These are phyloP conservation scores for Penicillium olsonii DNA, from an alignment of 2,329 filamentous ascomycete genomes.

Conservation along the genomic window DNA sequence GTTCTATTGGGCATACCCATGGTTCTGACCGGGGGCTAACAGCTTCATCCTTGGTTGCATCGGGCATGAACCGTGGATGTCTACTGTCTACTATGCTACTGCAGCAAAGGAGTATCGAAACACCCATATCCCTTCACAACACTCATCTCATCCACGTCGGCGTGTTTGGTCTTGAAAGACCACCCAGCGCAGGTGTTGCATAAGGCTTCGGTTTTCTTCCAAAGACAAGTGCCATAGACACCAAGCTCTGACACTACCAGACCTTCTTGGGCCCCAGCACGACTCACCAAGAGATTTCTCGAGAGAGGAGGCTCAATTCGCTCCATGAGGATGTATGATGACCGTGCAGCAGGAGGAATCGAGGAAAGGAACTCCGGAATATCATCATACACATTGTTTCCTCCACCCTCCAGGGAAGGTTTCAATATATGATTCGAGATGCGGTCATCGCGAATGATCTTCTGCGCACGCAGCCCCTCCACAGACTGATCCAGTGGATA, in stretches of 20 bases:
- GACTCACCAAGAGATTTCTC: constrained; percentile 37
- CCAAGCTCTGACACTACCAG: constrained; percentile 48
- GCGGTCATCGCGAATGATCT: constrained; percentile 24
- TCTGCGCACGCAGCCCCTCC: constrained; percentile 28
- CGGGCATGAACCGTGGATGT: too few species aligned
- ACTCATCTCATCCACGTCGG: constrained; percentile 47
- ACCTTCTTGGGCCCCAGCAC: constrained; percentile 34
- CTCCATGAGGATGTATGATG: constrained; percentile 44
- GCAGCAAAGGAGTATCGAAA: constrained; percentile 46
- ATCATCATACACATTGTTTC: constrained; percentile 44
- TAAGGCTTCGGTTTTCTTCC: constrained; percentile 32
- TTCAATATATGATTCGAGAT: constrained; percentile 43
- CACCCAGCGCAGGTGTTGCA: constrained; percentile 40
- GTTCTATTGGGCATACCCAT: too few species aligned
- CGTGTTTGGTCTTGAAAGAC: constrained; percentile 49
- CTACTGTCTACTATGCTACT: neutral
- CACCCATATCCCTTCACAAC: constrained; percentile 51
- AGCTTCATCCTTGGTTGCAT: too few species aligned
- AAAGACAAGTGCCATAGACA: constrained; percentile 44
- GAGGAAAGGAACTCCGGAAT: constrained; percentile 38
- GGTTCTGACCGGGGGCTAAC: too few species aligned
- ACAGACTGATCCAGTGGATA: constrained; percentile 37
- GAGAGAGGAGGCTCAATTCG: constrained; percentile 37
- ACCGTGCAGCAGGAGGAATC: constrained; percentile 30
- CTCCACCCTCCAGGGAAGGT: constrained; percentile 48